phyloP scores from a whole-genome alignment of 2,329 filamentous ascomycete species.

The Pestalotiopsis sp. region DNA sequence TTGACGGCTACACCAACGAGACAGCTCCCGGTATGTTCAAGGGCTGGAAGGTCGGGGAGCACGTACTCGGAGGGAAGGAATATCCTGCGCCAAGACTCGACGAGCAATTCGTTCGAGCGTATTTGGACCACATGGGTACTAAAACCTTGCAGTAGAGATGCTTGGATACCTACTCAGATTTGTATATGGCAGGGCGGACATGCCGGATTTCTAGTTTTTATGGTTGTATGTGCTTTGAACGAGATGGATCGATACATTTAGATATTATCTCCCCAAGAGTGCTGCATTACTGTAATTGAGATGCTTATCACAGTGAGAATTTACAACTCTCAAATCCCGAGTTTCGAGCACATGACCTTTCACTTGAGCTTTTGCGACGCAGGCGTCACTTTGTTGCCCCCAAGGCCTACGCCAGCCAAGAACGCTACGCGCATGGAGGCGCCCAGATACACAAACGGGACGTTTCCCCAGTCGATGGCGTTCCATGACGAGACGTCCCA shows the following conservation, averaged over 20 bases:
- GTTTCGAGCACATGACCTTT: neutral
- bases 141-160: neutral
- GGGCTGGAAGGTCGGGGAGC: conserved; percentile 23
- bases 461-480: conserved; percentile 68
- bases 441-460: conserved; percentile 71
- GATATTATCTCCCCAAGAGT: too few species aligned
- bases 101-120: conserved; percentile 20
- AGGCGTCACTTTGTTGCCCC: conserved; percentile 19
- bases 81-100: conserved; percentile 24
- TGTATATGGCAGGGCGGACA: too few species aligned
- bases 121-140: conserved; percentile 16
- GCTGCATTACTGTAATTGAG: too few species aligned
- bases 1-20: conserved; percentile 28
- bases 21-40: conserved; percentile 28
- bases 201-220: too few species aligned
- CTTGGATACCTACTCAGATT: neutral
- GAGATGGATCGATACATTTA: too few species aligned
- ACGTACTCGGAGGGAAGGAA: conserved; percentile 25
- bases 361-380: conserved; percentile 19
- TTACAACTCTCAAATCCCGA: too few species aligned
- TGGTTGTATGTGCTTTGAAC: too few species aligned
- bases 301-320: too few species aligned
- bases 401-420: conserved; percentile 58
- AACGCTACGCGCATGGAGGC: conserved; percentile 63
- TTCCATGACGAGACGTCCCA: conserved; percentile 67